Base-by-base conservation (phyloP, 176 grass and related monocot species). In the Oryza meyeriana region DNA sequence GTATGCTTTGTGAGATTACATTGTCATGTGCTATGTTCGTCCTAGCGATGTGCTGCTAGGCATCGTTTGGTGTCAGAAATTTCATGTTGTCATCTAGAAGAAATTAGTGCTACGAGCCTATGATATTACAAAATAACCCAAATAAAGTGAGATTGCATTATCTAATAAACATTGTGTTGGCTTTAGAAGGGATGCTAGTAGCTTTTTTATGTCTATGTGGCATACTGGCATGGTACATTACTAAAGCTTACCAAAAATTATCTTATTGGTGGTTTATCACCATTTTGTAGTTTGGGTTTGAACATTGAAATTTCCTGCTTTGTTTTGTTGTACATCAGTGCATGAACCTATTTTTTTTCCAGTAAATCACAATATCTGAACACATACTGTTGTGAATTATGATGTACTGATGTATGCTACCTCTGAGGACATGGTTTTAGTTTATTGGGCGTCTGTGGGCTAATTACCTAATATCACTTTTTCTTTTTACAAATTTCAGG, bases 401-500 rank as follows among this genome's bases (percentile, higher is more conserved):
- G 72, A 76, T 77, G 29, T 12, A 6, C 83, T 71, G 83, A 77
- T 72, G 35, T 20, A 6, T 88, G 68, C 22, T 26, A 35, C 25
- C 77, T 78, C 36, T 62, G 14, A 82, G 39, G 33, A 66, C 8
- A 61, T 1, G 58, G 28, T 72, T 17, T 61, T 45, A 39, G 50
- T 26, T 86, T 63, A 76, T 48, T 63, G 50, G 9, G 72, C 22
- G 76, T 82, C 28, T 81, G 12, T 72, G 66, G 34, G 29, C 58
- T 63, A 76, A 10, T 30, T 79, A 83, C 30, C 2, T 41, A 79
- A 61, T 69, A n/a, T 74, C 8, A 14, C 33, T 68, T 44, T 4
- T 42, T 1, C 58, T 3, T 61, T 80, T 76, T 63, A 14, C 64
- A 31, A 86, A 80, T 84, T 89, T 81, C 78, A 99, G 96, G 93